Conservation (phyloP, 2,329 filamentous ascomycete genomes). For the Cordyceps pruinosa region DNA sequence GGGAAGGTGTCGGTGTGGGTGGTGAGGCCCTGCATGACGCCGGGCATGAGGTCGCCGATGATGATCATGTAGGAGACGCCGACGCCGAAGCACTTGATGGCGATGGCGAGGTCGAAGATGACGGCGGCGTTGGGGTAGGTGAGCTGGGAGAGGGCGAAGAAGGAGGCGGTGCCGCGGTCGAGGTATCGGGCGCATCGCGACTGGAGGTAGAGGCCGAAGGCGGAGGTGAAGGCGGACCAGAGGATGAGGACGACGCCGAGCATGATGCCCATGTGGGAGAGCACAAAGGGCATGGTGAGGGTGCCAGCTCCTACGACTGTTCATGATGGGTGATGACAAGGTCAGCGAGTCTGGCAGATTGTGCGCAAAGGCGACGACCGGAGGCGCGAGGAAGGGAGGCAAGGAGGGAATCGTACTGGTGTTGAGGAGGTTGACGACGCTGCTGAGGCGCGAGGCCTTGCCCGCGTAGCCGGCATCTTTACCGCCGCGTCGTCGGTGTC, state of each 20-base stretch:
- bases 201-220: slow-evolving; percentile 92
- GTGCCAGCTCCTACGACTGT: slow-evolving; percentile 88
- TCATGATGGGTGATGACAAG: slow-evolving; percentile 16
- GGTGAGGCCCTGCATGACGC: slow-evolving; percentile 77
- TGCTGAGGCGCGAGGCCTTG: slow-evolving; percentile 81
- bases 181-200: slow-evolving; percentile 88
- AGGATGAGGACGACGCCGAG: slow-evolving; percentile 78
- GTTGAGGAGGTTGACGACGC: slow-evolving; percentile 91
- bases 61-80: slow-evolving; percentile 97
- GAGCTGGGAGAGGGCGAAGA: slow-evolving; percentile 94
- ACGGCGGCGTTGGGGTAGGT: slow-evolving; percentile 96
- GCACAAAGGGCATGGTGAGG: slow-evolving; percentile 87
- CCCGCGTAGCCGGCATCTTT: slow-evolving; percentile 64
- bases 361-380: neutral
- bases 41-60: slow-evolving; percentile 96
- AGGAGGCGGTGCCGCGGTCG: slow-evolving; percentile 80
- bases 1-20: slow-evolving; percentile 52
- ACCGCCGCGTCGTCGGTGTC: slow-evolving; percentile 54
- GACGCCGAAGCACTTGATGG: slow-evolving; percentile 96
- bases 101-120: slow-evolving; percentile 91
- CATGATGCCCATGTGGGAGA: slow-evolving; percentile 91
- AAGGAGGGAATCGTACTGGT: slow-evolving; percentile 58
- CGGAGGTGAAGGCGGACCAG: slow-evolving; percentile 84
- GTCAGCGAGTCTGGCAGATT: neutral
- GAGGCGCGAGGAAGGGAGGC: neutral